Evolutionary conservation across 192 early-diverging fungal genomes (phyloP).

Genomic region (Dispira simplex): DNA sequence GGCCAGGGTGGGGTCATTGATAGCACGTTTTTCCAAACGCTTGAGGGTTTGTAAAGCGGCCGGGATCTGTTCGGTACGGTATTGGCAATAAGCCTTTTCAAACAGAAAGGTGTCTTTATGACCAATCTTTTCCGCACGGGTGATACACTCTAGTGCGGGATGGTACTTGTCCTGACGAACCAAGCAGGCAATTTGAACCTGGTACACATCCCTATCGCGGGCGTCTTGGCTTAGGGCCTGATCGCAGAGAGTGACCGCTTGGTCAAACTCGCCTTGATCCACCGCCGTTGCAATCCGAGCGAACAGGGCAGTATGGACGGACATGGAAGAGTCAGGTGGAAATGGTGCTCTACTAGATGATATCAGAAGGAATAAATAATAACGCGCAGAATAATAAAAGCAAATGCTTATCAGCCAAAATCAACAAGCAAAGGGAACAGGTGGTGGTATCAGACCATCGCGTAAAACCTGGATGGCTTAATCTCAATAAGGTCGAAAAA

Average conservation of each 20-base stretch:
- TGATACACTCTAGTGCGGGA: background rate
- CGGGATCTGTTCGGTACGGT: constrained; percentile 4
- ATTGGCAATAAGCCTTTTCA: constrained; percentile 10
- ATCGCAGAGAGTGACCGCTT: background rate
- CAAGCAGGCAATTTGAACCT: constrained; percentile 7
- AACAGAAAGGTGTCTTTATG: background rate
- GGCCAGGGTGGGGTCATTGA: background rate
- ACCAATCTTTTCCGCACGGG: background rate
- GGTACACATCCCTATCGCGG: constrained; percentile 4
- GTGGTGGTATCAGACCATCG: no score
- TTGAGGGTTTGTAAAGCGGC: background rate
- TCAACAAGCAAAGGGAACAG: no score
- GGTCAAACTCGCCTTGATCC: constrained; percentile 4
- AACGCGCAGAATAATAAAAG: background rate
- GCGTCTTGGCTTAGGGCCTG: background rate
- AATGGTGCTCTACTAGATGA: background rate
- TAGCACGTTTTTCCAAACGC: no score
- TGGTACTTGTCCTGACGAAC: constrained; percentile 9
- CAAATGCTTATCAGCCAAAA: no score
- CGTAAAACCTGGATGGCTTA: no score
- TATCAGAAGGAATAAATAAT: background rate
- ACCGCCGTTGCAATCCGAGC: background rate
- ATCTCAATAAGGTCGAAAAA: no score
- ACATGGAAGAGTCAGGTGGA: background rate
- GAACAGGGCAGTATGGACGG: background rate